These are phyloP conservation scores for Vitis hybrid DNA, from an alignment of 177 flowering plant species.

Conservation along the genomic window DNA sequence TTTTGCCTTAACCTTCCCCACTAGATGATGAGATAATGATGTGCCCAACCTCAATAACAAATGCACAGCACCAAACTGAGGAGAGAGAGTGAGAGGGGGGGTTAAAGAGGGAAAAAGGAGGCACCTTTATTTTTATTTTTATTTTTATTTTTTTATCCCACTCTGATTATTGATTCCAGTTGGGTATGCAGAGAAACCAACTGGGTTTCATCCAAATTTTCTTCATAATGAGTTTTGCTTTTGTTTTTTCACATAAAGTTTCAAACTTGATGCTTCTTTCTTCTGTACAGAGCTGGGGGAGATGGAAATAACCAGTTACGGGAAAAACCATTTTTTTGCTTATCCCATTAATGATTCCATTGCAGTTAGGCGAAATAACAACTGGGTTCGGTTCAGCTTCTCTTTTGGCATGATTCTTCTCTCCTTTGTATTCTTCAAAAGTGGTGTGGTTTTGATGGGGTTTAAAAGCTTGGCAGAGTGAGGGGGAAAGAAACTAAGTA, in stretches of 20 bases:
- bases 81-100: conserved; percentile 16
- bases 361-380: conserved; percentile 22
- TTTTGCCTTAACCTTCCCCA: conserved; percentile 28
- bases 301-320: conserved; percentile 14
- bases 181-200: conserved; percentile 39
- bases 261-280: conserved; percentile 26
- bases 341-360: conserved; percentile 28
- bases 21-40: conserved; percentile 82
- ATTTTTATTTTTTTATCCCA: conserved; percentile 17
- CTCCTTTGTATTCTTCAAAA: conserved; percentile 8
- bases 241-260: conserved; percentile 18
- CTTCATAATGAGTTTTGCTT: conserved; percentile 8
- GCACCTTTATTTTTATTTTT: conserved; percentile 11
- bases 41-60: conserved; percentile 31
- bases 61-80: conserved; percentile 25
- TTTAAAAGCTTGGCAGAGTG: conserved; percentile 10
- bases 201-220: conserved; percentile 26
- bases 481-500: conserved; percentile 8
- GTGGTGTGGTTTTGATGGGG: conserved; percentile 20
- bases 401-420: conserved; percentile 28
- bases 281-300: conserved; percentile 16
- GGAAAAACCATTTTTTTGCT: conserved; percentile 21
- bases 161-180: conserved; percentile 55
- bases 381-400: conserved; percentile 27
- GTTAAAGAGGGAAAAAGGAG: conserved; percentile 7